Evolutionary conservation across 495 filamentous ascomycete genomes (phyloP).

Genomic region (Aspergillus affinis): DNA sequence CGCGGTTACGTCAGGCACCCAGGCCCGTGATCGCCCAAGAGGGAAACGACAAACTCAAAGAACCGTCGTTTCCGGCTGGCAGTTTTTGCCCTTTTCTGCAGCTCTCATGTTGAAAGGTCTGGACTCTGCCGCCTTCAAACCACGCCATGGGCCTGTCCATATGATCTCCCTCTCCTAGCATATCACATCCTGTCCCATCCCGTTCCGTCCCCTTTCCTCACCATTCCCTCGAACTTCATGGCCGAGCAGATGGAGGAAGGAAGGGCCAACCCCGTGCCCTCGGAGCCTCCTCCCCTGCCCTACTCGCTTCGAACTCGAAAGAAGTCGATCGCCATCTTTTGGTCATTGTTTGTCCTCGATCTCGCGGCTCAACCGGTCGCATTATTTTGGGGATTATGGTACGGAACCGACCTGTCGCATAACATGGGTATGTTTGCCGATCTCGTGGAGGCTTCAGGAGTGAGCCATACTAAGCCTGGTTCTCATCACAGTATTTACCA

Average conservation of each 20-base stretch:
- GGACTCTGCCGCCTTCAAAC: neutral
- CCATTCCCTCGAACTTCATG: neutral
- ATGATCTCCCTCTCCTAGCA: neutral
- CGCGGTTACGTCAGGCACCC: conserved; percentile 19
- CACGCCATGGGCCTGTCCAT: neutral
- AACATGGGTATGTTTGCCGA: conserved; percentile 47
- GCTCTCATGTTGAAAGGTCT: neutral
- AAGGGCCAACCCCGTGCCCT: conserved; percentile 16
- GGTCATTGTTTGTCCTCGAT: conserved; percentile 56
- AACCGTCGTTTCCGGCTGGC: neutral
- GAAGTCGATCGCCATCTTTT: conserved; percentile 56
- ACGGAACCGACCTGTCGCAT: conserved; percentile 52
- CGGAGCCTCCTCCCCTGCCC: conserved; percentile 54
- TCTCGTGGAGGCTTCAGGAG: neutral
- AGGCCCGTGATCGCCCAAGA: conserved; percentile 1
- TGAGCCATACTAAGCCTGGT: conserved; percentile 7
- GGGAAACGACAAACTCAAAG: conserved; percentile 1
- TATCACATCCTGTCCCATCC: neutral
- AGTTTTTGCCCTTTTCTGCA: neutral
- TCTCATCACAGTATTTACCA: conserved; percentile 49
- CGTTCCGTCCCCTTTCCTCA: neutral
- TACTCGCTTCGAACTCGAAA: conserved; percentile 56
- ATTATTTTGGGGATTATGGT: conserved; percentile 59
- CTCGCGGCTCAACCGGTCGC: conserved; percentile 53
- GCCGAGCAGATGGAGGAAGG: conserved; percentile 37